phyloP scores from a whole-genome alignment of 2,329 filamentous ascomycete genomes.

The Escovopsis sp. region DNA sequence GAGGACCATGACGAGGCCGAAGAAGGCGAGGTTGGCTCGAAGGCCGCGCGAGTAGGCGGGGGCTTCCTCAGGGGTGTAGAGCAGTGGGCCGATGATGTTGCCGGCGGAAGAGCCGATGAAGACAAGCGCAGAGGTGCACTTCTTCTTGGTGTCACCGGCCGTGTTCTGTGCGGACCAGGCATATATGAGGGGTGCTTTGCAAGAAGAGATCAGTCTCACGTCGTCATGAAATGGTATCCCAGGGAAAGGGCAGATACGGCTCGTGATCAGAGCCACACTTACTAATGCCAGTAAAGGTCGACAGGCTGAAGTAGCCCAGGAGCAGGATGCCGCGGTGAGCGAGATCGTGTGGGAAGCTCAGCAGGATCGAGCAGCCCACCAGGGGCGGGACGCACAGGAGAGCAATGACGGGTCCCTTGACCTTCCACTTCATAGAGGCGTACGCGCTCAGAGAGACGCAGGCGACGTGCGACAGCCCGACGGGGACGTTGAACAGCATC shows the following conservation, averaged over 20 bases:
- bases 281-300: slow-evolving; percentile 36
- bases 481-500: slow-evolving; percentile 46
- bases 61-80: slow-evolving; percentile 41
- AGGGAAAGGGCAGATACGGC: too few relatives aligned
- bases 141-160: slow-evolving; percentile 55
- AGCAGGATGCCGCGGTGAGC: slow-evolving; percentile 34
- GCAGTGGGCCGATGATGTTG: slow-evolving; percentile 50
- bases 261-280: slow-evolving; percentile 2
- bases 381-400: slow-evolving; percentile 43
- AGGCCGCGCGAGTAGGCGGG: slow-evolving; percentile 34
- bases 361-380: slow-evolving; percentile 37
- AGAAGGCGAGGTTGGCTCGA: slow-evolving; percentile 44
- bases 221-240: slow-evolving; percentile 2
- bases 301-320: slow-evolving; percentile 43
- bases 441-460: slow-evolving; percentile 43
- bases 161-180: slow-evolving; percentile 49
- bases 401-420: slow-evolving; percentile 41
- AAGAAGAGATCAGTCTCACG: too few relatives aligned
- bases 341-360: slow-evolving; percentile 31
- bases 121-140: slow-evolving; percentile 47
- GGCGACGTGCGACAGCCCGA: slow-evolving; percentile 44
- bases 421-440: slow-evolving; percentile 37
- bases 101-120: slow-evolving; percentile 52
- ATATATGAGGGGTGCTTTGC: slow-evolving; percentile 39
- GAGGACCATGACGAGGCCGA: slow-evolving; percentile 41